These are phyloP conservation scores for Elongisporangium anandrum DNA, from an alignment of 352 stramenopile genomes.

Conservation along the genomic window DNA sequence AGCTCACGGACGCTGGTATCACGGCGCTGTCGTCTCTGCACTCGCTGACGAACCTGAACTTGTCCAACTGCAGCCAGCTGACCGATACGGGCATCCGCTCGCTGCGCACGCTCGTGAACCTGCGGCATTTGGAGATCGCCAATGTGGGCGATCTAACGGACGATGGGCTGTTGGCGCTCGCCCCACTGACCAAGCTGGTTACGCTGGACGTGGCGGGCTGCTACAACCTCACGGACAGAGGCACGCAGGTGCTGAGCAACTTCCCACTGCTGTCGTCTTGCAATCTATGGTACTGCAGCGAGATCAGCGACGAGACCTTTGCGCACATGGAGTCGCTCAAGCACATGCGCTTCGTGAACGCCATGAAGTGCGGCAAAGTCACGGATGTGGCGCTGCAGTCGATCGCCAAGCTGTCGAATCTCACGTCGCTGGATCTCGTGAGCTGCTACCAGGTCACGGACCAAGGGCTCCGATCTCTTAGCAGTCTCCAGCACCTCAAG, in stretches of 20 bases:
- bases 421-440: constrained; percentile 73
- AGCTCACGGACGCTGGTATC: constrained; percentile 64
- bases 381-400: constrained; percentile 44
- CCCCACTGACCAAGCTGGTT: constrained; percentile 46
- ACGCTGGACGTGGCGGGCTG: constrained; percentile 70
- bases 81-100: constrained; percentile 52
- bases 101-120: constrained; percentile 46
- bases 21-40: constrained; percentile 33
- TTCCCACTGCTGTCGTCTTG: constrained; percentile 58
- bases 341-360: constrained; percentile 72
- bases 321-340: constrained; percentile 37
- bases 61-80: constrained; percentile 79
- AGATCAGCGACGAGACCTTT: constrained; percentile 66
- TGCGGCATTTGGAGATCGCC: constrained; percentile 66
- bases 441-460: constrained; percentile 75
- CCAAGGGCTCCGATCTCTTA: constrained; percentile 34
- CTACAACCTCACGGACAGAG: constrained; percentile 76
- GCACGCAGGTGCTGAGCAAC: constrained; percentile 48
- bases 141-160: constrained; percentile 76
- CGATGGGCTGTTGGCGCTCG: constrained; percentile 41
- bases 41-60: constrained; percentile 64
- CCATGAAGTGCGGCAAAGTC: constrained; percentile 79
- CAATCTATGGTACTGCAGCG: constrained; percentile 83
- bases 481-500: constrained; percentile 39
- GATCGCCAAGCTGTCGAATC: constrained; percentile 39